A percentile compares a stretch with the other conserved stretches of the same genome.
phyloP scores from a whole-genome alignment of 2,329 filamentous ascomycete species.

The Cordyceps militaris region DNA sequence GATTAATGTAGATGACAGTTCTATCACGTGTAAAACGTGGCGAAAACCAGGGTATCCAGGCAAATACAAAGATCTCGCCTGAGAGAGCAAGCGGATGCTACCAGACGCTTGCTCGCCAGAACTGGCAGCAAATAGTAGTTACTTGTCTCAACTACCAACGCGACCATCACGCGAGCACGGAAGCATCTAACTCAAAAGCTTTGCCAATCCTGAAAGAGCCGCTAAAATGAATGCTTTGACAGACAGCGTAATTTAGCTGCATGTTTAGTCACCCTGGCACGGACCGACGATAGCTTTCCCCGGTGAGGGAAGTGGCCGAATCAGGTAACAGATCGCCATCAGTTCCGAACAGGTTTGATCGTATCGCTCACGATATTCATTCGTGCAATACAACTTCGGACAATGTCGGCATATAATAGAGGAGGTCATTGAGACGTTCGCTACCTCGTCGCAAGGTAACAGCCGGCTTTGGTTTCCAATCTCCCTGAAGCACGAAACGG shows the following conservation, averaged over 20 bases:
- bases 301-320: background rate
- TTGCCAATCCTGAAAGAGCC: background rate
- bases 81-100: background rate
- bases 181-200: background rate
- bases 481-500: background rate
- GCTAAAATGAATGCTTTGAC: background rate
- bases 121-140: background rate
- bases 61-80: background rate
- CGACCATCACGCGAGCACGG: background rate
- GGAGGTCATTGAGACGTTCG: background rate
- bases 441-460: background rate
- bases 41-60: background rate
- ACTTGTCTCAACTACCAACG: background rate
- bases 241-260: background rate
- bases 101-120: background rate
- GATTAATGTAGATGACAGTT: background rate
- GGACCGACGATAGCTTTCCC: background rate
- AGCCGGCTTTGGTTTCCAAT: too few species aligned
- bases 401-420: background rate
- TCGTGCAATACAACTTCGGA: background rate
- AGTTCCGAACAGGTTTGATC: background rate
- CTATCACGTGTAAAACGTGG: background rate
- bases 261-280: background rate
- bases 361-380: background rate
- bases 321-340: background rate